Evolutionary conservation across 1,284 basidiomycete genomes (phyloP).

Genomic region (Mycosarcoma mackinlayi): DNA sequence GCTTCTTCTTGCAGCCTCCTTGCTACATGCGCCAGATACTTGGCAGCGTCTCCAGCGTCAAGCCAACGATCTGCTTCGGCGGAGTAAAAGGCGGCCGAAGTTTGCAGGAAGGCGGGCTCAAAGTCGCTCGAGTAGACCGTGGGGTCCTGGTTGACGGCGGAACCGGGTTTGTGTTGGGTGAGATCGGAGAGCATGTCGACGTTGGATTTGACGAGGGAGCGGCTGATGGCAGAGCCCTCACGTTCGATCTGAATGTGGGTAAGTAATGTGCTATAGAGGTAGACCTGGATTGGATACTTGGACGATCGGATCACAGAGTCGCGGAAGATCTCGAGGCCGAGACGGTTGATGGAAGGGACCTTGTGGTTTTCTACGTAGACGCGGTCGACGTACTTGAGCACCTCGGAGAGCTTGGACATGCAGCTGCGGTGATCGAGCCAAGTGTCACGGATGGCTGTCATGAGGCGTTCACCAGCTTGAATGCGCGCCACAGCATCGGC

Average conservation of each 20-base stretch:
- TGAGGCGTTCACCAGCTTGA: conserved; percentile 81
- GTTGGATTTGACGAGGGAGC: conserved; percentile 86
- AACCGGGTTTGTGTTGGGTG: conserved; percentile 68
- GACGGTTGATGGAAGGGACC: conserved; percentile 77
- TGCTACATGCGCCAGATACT: conserved; percentile 87
- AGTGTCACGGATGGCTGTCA: conserved; percentile 83
- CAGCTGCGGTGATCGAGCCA: conserved; percentile 95
- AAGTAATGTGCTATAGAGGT: conserved; percentile 83
- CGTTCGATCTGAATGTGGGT: conserved; percentile 90
- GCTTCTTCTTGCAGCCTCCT: conserved; percentile 85
- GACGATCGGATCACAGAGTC: conserved; percentile 78
- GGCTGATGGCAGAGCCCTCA: conserved; percentile 89
- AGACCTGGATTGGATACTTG: conserved; percentile 79
- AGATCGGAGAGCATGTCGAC: conserved; percentile 86
- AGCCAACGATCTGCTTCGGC: conserved; percentile 80
- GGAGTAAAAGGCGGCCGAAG: conserved; percentile 84
- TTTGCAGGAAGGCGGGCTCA: conserved; percentile 82
- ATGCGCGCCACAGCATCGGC: conserved; percentile 62
- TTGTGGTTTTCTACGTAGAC: conserved; percentile 62
- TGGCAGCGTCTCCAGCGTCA: conserved; percentile 80
- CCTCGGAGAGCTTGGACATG: conserved; percentile 88
- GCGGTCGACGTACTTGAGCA: conserved; percentile 87
- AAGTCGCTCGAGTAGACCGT: conserved; percentile 87
- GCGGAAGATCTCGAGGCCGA: conserved; percentile 86
- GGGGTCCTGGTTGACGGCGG: conserved; percentile 34